Conservation (phyloP, 2,329 filamentous ascomycete species). For the Claviceps capensis region DNA sequence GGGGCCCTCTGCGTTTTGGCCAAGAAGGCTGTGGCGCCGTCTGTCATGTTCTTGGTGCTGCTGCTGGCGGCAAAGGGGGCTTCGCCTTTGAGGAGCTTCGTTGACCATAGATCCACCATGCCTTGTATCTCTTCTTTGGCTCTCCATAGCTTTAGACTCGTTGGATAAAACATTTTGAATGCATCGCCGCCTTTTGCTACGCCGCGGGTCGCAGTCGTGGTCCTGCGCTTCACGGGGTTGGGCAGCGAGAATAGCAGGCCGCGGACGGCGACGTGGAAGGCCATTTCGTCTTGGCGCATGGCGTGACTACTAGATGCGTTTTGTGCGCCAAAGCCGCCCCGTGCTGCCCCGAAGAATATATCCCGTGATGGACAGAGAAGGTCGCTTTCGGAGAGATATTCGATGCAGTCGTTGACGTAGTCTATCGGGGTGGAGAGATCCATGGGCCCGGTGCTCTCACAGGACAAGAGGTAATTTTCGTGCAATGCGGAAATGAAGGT, state of each 20-base stretch:
- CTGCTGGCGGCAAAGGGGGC: conserved; percentile 14
- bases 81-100: conserved; percentile 44
- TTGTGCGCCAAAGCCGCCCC: conserved; percentile 35
- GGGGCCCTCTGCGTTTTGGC: conserved; percentile 20
- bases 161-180: conserved; percentile 87
- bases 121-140: conserved; percentile 70
- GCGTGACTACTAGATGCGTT: conserved; percentile 51
- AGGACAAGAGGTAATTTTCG: conserved; percentile 86
- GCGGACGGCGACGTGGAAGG: conserved; percentile 79
- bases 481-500: conserved; percentile 85
- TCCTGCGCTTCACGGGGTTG: conserved; percentile 65
- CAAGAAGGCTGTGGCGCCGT: conserved; percentile 35
- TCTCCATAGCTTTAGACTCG: conserved; percentile 71
- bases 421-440: conserved; percentile 53
- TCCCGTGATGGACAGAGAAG: conserved; percentile 64
- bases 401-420: conserved; percentile 72
- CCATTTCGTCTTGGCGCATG: conserved; percentile 83
- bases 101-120: conserved; percentile 55
- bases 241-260: conserved; percentile 79
- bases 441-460: conserved; percentile 39
- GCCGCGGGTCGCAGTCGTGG: conserved; percentile 16
- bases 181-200: conserved; percentile 41
- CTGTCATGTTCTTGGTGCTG: conserved; percentile 23
- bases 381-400: conserved; percentile 77
- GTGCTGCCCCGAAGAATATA: conserved; percentile 47